Conservation (phyloP, 176 grass and related monocot species). For the Tuctoria greenei region DNA sequence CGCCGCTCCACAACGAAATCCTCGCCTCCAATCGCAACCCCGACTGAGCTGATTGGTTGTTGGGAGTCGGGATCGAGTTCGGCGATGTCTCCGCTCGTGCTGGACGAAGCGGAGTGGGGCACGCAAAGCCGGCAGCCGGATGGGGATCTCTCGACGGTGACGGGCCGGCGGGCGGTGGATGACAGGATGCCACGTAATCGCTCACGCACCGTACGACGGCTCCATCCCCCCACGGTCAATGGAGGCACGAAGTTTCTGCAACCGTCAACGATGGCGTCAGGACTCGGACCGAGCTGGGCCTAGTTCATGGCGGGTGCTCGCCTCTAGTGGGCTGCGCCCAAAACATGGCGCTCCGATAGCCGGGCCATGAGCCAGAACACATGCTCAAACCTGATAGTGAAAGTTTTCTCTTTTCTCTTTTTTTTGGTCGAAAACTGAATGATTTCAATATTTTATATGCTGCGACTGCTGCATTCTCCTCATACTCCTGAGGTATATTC, state of each 20-base stretch:
- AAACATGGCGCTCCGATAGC: neutral
- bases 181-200: neutral
- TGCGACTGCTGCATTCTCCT: too few relatives aligned
- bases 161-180: neutral
- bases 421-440: neutral
- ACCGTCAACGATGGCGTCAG: constrained; percentile 30
- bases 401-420: neutral
- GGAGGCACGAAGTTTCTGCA: neutral
- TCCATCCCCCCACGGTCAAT: neutral
- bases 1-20: neutral
- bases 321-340: neutral
- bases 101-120: constrained; percentile 4
- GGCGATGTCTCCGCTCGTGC: constrained; percentile 2
- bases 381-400: neutral
- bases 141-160: constrained; percentile 5
- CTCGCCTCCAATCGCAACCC: neutral
- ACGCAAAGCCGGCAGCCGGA: neutral
- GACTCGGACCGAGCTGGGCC: neutral
- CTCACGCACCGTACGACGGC: neutral
- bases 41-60: neutral
- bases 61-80: constrained; percentile 5
- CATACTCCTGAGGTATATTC: too few relatives aligned
- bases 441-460: neutral
- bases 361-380: neutral
- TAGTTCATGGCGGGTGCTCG: neutral